Evolutionary conservation across 2,329 filamentous ascomycete genomes (phyloP).

Genomic region (Fusarium anguioides): DNA sequence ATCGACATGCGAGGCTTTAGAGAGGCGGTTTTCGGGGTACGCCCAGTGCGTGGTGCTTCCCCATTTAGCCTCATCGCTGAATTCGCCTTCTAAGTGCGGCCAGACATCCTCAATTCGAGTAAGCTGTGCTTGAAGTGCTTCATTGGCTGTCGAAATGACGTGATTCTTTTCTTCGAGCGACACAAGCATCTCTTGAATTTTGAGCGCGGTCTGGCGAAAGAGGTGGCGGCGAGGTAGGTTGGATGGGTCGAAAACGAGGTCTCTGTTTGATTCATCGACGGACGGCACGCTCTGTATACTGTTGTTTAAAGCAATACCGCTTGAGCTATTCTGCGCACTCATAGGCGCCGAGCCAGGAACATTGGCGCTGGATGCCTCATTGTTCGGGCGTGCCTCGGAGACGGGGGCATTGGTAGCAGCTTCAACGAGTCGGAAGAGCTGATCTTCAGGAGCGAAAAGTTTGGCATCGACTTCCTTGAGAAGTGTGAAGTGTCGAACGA

Average conservation of each 20-base stretch:
- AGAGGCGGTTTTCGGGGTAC: constrained; percentile 84
- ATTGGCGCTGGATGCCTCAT: constrained; percentile 57
- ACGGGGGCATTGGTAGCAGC: constrained; percentile 66
- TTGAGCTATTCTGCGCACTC: constrained; percentile 63
- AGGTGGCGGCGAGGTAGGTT: constrained; percentile 76
- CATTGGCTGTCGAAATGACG: constrained; percentile 91
- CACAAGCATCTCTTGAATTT: constrained; percentile 85
- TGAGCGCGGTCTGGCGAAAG: constrained; percentile 81
- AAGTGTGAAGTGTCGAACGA: constrained; percentile 93
- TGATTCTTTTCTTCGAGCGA: constrained; percentile 98
- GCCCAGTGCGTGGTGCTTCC: constrained; percentile 96
- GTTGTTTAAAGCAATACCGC: constrained; percentile 52
- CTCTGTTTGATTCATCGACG: constrained; percentile 57
- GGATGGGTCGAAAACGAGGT: constrained; percentile 62
- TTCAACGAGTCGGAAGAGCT: constrained; percentile 79
- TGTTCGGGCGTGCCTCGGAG: constrained; percentile 58
- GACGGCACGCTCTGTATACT: constrained; percentile 53
- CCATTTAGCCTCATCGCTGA: constrained; percentile 93
- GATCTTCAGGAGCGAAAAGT: constrained; percentile 87
- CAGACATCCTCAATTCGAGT: constrained; percentile 87
- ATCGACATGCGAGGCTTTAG: constrained; percentile 74
- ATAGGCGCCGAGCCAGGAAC: constrained; percentile 59
- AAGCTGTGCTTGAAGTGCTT: constrained; percentile 87
- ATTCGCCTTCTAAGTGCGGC: constrained; percentile 86
- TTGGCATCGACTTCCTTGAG: constrained; percentile 99